A percentile compares a stretch with the other conserved stretches of the same genome.
phyloP scores from a whole-genome alignment of 352 stramenopile species.

The Blastocystis hominis region DNA sequence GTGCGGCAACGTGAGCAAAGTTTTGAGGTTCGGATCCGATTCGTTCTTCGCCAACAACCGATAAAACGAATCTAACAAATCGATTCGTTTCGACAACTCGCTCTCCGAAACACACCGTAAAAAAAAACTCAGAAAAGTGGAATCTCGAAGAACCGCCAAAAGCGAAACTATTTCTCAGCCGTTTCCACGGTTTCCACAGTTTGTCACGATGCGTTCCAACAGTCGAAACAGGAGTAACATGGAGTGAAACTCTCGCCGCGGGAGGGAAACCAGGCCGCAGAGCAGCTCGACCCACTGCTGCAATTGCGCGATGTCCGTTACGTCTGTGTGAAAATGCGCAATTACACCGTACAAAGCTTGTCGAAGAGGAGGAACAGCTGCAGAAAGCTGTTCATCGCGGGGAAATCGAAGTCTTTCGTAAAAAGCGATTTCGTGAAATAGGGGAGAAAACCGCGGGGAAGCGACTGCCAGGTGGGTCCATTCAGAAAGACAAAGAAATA shows the following conservation, averaged over 20 bases:
- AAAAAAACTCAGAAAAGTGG: background rate
- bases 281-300: too few relatives aligned
- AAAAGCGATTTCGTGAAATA: background rate
- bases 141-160: background rate
- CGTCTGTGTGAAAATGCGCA: too few relatives aligned
- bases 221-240: background rate
- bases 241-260: background rate
- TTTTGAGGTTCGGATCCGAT: background rate
- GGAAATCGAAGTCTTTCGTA: background rate
- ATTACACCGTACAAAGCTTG: background rate
- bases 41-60: background rate
- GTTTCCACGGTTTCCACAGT: background rate
- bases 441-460: background rate
- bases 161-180: background rate
- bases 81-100: background rate
- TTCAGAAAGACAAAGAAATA: background rate
- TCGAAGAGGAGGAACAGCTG: constrained; percentile 16
- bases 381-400: background rate
- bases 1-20: background rate
- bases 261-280: background rate
- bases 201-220: too few relatives aligned
- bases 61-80: background rate
- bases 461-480: background rate
- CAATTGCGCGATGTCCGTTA: too few relatives aligned
- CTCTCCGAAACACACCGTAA: background rate